These are phyloP conservation scores for Hyaloperonospora arabidopsidis DNA, from an alignment of 352 stramenopile genomes.

Conservation along the genomic window DNA sequence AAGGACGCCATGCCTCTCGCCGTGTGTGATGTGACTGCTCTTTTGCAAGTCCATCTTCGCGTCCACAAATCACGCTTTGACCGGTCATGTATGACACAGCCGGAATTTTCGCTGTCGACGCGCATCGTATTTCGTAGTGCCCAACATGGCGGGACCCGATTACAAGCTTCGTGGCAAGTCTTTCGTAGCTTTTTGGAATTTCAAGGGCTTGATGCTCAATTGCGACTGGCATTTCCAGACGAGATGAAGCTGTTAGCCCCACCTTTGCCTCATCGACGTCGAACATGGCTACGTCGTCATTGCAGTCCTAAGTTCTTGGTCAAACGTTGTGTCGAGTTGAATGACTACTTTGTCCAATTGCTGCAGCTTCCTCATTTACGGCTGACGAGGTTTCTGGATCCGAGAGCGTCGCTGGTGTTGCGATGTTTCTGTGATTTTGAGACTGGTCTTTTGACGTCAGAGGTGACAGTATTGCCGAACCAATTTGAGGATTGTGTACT, in stretches of 20 bases:
- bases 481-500: conserved; percentile 47
- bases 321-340: conserved; percentile 54
- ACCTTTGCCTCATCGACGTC: conserved; percentile 41
- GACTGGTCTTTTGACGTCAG: conserved; percentile 37
- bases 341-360: conserved; percentile 46
- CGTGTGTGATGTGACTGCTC: conserved; percentile 55
- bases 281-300: conserved; percentile 56
- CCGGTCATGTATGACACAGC: conserved; percentile 65
- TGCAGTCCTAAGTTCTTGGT: conserved; percentile 48
- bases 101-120: conserved; percentile 63
- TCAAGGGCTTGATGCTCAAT: conserved; percentile 57
- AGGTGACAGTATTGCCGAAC: conserved; percentile 31
- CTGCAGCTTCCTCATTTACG: conserved; percentile 39
- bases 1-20: conserved; percentile 20
- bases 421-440: conserved; percentile 84
- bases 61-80: conserved; percentile 69
- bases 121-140: conserved; percentile 58
- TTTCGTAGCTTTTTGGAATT: conserved; percentile 75
- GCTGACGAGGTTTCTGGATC: conserved; percentile 66
- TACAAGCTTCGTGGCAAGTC: conserved; percentile 53
- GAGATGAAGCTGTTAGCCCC: conserved; percentile 52
- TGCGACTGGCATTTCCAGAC: conserved; percentile 51
- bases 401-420: conserved; percentile 55
- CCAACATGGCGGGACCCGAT: conserved; percentile 39
- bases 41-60: conserved; percentile 47